Evolutionary conservation across 352 stramenopile species (phyloP).

Genomic region (Globisporangium paroecandrum): DNA sequence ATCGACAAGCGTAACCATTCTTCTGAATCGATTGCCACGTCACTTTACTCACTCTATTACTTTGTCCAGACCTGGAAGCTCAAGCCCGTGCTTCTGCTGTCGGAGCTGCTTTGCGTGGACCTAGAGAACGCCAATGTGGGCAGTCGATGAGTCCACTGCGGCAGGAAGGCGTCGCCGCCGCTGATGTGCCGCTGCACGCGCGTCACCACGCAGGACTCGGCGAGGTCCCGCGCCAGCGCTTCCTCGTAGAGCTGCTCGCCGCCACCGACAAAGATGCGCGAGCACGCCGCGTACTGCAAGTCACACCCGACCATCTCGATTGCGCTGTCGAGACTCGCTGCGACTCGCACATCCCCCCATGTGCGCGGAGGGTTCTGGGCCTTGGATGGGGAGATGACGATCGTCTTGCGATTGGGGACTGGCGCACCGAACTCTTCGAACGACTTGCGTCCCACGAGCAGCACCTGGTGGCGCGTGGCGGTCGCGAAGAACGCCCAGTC

Average conservation of each 20-base stretch:
- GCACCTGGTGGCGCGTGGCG: conserved; percentile 44
- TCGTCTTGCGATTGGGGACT: conserved; percentile 51
- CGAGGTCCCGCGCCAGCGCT: conserved; percentile 37
- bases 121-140: conserved; percentile 31
- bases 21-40: background rate
- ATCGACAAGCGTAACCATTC: background rate
- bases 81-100: background rate
- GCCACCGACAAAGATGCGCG: conserved; percentile 58
- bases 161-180: conserved; percentile 58
- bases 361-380: conserved; percentile 10
- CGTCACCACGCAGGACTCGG: conserved; percentile 60
- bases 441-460: conserved; percentile 60
- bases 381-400: conserved; percentile 42
- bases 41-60: background rate
- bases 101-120: background rate
- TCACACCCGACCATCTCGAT: conserved; percentile 31
- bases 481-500: conserved; percentile 77
- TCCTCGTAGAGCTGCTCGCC: conserved; percentile 60
- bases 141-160: conserved; percentile 42
- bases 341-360: conserved; percentile 28
- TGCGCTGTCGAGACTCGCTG: conserved; percentile 38
- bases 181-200: conserved; percentile 45
- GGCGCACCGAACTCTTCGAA: conserved; percentile 49
- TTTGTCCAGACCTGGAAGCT: conserved; percentile 20
- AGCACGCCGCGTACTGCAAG: conserved; percentile 33